Percentiles rank a stretch among this genome's conserved stretches.
Evolutionary conservation across 2,329 filamentous ascomycete genomes (phyloP).

Genomic region (Hawksworthiomyces lignivorus): DNA sequence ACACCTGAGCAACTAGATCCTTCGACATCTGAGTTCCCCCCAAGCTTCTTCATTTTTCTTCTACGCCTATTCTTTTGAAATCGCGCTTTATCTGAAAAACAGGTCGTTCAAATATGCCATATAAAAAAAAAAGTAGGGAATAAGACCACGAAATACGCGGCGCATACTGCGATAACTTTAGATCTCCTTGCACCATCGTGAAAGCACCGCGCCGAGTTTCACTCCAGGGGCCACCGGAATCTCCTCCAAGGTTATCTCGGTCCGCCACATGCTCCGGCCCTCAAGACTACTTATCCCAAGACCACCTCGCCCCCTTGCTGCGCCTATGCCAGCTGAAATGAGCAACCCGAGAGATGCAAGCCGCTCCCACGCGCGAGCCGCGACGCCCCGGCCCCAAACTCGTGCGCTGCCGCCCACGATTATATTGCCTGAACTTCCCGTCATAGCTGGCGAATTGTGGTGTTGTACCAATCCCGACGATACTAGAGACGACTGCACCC

Average conservation of each 20-base stretch:
- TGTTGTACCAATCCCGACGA: slow-evolving; percentile 6
- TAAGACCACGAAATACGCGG: no score
- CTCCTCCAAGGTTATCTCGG: slow-evolving; percentile 72
- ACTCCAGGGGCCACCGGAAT: slow-evolving; percentile 50
- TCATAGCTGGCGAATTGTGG: no score
- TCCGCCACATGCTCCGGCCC: slow-evolving; percentile 59
- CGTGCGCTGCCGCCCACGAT: slow-evolving; percentile 57
- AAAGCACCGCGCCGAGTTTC: slow-evolving; percentile 51
- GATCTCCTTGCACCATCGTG: slow-evolving; percentile 72
- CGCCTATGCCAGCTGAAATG: slow-evolving; percentile 56
- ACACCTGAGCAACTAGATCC: no score
- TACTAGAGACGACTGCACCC: slow-evolving; percentile 50
- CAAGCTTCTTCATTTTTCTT: not conserved
- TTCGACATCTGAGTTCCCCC: no score
- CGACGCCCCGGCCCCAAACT: slow-evolving; percentile 69
- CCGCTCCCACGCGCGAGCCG: slow-evolving; percentile 67
- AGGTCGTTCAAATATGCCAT: not conserved
- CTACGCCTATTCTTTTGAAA: no score
- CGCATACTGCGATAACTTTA: no score
- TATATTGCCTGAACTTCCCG: slow-evolving; percentile 20
- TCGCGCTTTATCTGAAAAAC: no score
- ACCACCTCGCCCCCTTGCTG: slow-evolving; percentile 19
- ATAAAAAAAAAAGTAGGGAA: no score
- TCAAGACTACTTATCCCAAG: slow-evolving; percentile 40
- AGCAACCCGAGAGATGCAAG: slow-evolving; percentile 62